Evolutionary conservation across 2,329 filamentous ascomycete genomes (phyloP), one percentile per base, ranked within the genome.

Genomic region (Microsporum ferrugineum): DNA sequence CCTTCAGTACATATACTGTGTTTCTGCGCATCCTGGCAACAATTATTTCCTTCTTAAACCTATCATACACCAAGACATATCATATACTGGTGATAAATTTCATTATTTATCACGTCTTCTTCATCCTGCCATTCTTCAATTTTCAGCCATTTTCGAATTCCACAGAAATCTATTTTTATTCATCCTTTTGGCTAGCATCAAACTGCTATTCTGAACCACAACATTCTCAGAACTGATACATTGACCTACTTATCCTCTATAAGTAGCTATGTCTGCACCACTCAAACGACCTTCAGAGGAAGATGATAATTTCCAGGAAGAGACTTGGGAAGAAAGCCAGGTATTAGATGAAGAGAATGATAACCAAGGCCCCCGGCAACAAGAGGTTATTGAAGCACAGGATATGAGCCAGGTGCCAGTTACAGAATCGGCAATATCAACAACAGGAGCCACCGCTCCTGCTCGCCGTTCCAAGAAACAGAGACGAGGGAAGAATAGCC

Each of bases 401-500:
- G 31, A 55, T n/a, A 36, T 10, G 14, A 36, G 4, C n/a, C 27
- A 55, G 51, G 33, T 5, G 8, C 3, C 45, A 31, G 10, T 29
- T 12, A 34, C 31, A 55, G 51, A 55, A 23, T 17, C 31, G 31
- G 31, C 3, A 47, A 3, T 17, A 55, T 36, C 51, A n/a, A 55
- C 51, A 6, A 36, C 51, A 3, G 14, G 17, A 29, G n/a, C 51
- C 31, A 55, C 51, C 17, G 51, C 51, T 34, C 31, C 51, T 34
- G 17, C 55, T 43, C 55, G 55, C 12, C 55, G 55, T 14, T 36
- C 60, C 60, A 67, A 67, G 56, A 68, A 66, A 41, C 61, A 55
- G 27, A 63, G 66, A 17, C 66, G 67, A 58, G 58, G 62, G 31
- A 63, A 65, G 58, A 60, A 67, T 53, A 64, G 66, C 7, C 65